Base-by-base conservation (phyloP, 106 monocot species). In the Alisma plantagoaquatica region DNA sequence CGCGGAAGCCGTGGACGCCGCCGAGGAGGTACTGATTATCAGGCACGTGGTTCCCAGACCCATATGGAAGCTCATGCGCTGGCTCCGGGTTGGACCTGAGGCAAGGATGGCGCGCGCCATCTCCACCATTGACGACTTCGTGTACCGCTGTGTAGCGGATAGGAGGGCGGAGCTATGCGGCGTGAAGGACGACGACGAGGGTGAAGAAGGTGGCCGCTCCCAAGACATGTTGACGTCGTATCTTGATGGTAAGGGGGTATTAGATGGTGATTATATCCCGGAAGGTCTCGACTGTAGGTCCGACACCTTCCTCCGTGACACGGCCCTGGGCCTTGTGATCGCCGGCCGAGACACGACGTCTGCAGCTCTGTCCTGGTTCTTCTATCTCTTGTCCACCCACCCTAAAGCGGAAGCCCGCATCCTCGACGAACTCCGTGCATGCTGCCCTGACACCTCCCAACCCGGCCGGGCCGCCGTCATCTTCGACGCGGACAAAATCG, bases 331-430 rank as follows among this genome's bases (percentile, higher is more conserved):
- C 41, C 29, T 87, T 28, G 68, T 87, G 75, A 23, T 77, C 23
- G 87, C 78, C 2, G 81, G 87, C 23, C 31, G 78, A 0, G 87
- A 87, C 65, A 58, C 78, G 1, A 66, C 57, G 3, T 45, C 53
- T n/a, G 31, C 67, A 0, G 64, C 54, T 0, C 60, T 87, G 2
- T 38, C 86, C 0, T 87, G 81, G 86, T 68, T 81, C 70, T 78
- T 87, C 68, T 81, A 44, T 22, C 38, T 81, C 6, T 28, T 87
- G 42, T 43, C 59, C 25, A 49, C 51, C 23, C 49, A 85, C 57
- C 85, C 80, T 3, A 33, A 43, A 10, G 85, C 70, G 10, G 80
- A 80, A 46, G 9, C 31, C n/a, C 74, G 65, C 46, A 75, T 87
- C n/a, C 59, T 87, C 15, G 54, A 57, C 12, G 82, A 83, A 43